Evolutionary conservation across 2,329 filamentous ascomycete genomes (phyloP).

Genomic region (Mycosphaerelloides madeirae): DNA sequence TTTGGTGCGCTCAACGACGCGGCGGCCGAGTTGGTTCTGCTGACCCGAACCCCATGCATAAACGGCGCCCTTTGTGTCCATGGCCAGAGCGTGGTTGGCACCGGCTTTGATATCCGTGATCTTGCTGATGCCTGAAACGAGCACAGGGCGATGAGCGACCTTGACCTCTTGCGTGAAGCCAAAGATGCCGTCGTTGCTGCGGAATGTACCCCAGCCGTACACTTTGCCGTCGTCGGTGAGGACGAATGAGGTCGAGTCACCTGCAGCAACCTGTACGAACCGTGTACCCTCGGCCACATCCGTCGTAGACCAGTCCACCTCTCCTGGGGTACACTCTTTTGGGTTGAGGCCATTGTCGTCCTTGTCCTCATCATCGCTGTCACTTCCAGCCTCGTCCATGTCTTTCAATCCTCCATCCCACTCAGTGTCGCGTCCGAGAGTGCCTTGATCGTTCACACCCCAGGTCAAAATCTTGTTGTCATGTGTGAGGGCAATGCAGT

Average conservation of each 20-base stretch:
- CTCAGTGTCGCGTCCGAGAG: conserved; percentile 68
- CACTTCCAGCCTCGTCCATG: conserved; percentile 51
- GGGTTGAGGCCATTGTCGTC: conserved; percentile 65
- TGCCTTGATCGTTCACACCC: conserved; percentile 83
- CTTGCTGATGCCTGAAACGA: conserved; percentile 61
- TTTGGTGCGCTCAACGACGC: conserved; percentile 57
- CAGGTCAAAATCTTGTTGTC: conserved; percentile 80
- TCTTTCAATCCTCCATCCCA: conserved; percentile 61
- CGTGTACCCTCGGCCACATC: conserved; percentile 52
- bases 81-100: conserved; percentile 66
- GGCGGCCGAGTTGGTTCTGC: conserved; percentile 65
- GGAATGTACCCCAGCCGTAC: conserved; percentile 81
- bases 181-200: conserved; percentile 62
- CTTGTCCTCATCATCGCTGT: conserved; percentile 50
- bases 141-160: conserved; percentile 49
- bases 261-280: conserved; percentile 64
- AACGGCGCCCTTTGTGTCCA: conserved; percentile 61
- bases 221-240: conserved; percentile 70
- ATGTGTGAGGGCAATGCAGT: conserved; percentile 68
- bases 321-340: conserved; percentile 62
- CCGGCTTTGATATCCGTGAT: conserved; percentile 61
- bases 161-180: conserved; percentile 56
- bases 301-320: conserved; percentile 30
- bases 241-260: conserved; percentile 70
- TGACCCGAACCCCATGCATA: conserved; percentile 69